Evolutionary conservation across 1,139 yeast species (phyloP), one percentile per base, ranked within the genome.

Genomic region (Taphrina sp.): DNA sequence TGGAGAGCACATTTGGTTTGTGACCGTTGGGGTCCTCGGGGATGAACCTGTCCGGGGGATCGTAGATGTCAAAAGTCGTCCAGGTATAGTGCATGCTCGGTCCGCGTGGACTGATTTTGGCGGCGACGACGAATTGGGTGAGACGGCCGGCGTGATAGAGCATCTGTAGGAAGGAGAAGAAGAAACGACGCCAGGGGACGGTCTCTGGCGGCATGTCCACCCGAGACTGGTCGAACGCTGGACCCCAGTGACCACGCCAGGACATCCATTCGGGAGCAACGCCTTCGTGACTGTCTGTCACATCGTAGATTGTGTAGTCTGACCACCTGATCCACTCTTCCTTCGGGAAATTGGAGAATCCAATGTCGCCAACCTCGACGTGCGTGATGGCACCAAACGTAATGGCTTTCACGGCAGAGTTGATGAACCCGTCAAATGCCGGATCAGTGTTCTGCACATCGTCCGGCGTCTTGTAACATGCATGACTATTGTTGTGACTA

Each of bases 11-110:
- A 26, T 41, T 41, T 5, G 54, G 54, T 38, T 49, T 49, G 23
- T 49, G 54, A 16, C 54, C 54, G 23, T 49, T 49, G 19, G 54
- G 54, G 28, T 49, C 54, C 26, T 49, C 54, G 38, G 54, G 54
- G 19, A 49, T 34, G 24, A 31, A 49, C 31, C 39, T 24, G 19
- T 22, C 38, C 19, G 54, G 54, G 14, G 54, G 54, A 19, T 26
- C 29, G 17, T 20, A 49, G 39, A 49, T 36, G 34, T 49, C 54
- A 19, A 49, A 39, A 17, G 54, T 49, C 14, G n/a, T 8, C 46
- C 46, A 49, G 24, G 54, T 49, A 23, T 49, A 49, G 39, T 49
- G 54, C 45, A 29, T 22, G 16, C 24, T 31, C 16, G 54, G 54
- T n/a, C 54, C 54, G 3, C 54, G 17, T 8, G 54, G 54, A 19